Conservation (phyloP, 345 rosid genomes). For the Sonneratia caseolaris region DNA sequence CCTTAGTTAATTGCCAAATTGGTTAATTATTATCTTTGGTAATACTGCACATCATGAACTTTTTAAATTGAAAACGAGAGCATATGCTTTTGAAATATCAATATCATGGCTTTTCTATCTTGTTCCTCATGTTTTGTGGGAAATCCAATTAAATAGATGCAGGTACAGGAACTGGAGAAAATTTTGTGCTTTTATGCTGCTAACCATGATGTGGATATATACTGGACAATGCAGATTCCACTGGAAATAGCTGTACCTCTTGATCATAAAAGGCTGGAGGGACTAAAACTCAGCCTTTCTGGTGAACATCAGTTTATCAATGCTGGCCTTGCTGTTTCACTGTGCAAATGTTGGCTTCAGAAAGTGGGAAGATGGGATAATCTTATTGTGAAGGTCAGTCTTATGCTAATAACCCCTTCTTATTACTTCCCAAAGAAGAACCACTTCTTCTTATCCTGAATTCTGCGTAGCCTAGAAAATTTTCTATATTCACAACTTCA, state of each 20-base stretch:
- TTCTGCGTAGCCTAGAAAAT: conserved; percentile 1
- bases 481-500: background rate
- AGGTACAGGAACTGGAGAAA: background rate
- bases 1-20: background rate
- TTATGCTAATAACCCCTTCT: background rate
- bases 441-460: background rate
- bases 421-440: background rate
- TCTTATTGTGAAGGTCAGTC: conserved; percentile 37
- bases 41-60: background rate
- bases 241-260: conserved; percentile 55
- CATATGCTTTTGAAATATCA: background rate
- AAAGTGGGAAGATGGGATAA: conserved; percentile 64
- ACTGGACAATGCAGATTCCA: conserved; percentile 46
- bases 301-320: conserved; percentile 81
- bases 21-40: background rate
- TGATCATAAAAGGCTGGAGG: conserved; percentile 34
- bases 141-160: background rate
- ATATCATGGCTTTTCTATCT: background rate
- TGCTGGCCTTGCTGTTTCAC: conserved; percentile 86
- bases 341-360: conserved; percentile 75
- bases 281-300: conserved; percentile 53
- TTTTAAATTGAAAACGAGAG: background rate
- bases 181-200: background rate
- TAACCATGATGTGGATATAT: background rate
- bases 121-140: background rate